Conservation (phyloP, 208 protist genomes). For the Leishmania amazonensis region DNA sequence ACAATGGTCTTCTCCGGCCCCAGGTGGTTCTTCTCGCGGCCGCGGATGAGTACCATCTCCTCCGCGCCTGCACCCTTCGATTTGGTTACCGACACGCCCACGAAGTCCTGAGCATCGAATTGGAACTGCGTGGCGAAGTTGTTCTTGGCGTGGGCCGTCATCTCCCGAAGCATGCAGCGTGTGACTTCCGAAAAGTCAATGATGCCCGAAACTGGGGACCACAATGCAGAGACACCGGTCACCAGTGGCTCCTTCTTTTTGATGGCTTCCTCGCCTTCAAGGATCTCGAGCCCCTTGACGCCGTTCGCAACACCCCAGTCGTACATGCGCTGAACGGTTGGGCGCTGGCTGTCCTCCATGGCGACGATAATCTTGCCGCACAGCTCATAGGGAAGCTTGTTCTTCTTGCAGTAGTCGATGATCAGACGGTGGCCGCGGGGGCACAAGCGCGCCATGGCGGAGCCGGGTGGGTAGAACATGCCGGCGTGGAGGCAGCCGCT, state of each 20-base stretch:
- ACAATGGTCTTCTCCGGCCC: slow-evolving; percentile 74
- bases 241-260: slow-evolving; percentile 78
- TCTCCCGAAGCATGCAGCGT: slow-evolving; percentile 66
- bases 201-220: slow-evolving; percentile 89
- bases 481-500: slow-evolving; percentile 93
- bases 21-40: slow-evolving; percentile 70
- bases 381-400: slow-evolving; percentile 80
- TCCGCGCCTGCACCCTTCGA: slow-evolving; percentile 21
- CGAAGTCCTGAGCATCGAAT: slow-evolving; percentile 77
- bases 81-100: slow-evolving; percentile 50
- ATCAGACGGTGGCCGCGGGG: slow-evolving; percentile 81
- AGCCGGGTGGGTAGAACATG: slow-evolving; percentile 89
- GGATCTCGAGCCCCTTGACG: slow-evolving; percentile 73
- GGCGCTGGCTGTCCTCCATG: slow-evolving; percentile 48
- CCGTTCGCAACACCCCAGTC: slow-evolving; percentile 83
- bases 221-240: slow-evolving; percentile 67
- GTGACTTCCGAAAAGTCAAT: slow-evolving; percentile 83
- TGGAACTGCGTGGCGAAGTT: slow-evolving; percentile 64
- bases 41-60: slow-evolving; percentile 81
- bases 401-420: slow-evolving; percentile 85
- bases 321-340: slow-evolving; percentile 70
- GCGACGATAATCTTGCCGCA: slow-evolving; percentile 93
- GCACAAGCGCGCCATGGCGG: slow-evolving; percentile 84
- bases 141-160: slow-evolving; percentile 36
- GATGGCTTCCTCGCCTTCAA: slow-evolving; percentile 68